Evolutionary conservation across 1,139 yeast genomes (phyloP), one percentile per base, ranked within the genome.

Genomic region (Pichia sp.): DNA sequence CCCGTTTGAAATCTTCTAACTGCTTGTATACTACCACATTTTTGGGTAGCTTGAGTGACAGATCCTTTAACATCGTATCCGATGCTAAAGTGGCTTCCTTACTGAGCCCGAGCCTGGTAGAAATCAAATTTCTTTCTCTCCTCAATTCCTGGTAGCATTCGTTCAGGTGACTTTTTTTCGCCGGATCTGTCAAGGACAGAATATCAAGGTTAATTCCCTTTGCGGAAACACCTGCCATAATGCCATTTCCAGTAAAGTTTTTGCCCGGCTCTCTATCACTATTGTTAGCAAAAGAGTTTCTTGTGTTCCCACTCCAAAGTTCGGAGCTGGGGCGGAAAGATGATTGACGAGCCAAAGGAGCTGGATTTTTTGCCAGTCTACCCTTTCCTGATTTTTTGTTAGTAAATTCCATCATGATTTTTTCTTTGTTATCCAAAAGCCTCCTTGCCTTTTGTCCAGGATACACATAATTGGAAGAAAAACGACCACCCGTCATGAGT

Each of bases 401-500:
- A 31, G 62, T 65, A 62, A 81, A 79, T 26, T 75, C 69, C 77
- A 82, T 77, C 1, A 67, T 70, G 13, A 88, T 77, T 50, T 70
- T 71, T 58, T 75, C 73, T 6, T 67, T 65, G 1, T 81, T 81
- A 54, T 82, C 64, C 8, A 64, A 47, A 5, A 89, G 75, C 4
- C 66, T 68, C 11, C 69, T 62, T 0, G 89, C 83, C 29, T 75
- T 72, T 1, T 75, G 74, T 0, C 95, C 95, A 5, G 90, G 80
- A 64, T 90, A 92, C n/a, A 58, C 46, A 45, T 56, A 59, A 56
- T 88, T 85, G 5, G 86, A 76, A 0, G 96, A 89, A 73, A 87
- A 90, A 0, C 96, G 95, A n/a, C 83, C 80, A 19, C 77, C 79
- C 61, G 82, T 87, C 78, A 84, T 80, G 6, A 85, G 75, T 10